Evolutionary conservation across 1,139 yeast species (phyloP).

Genomic region (Yamadazyma triangularis): DNA sequence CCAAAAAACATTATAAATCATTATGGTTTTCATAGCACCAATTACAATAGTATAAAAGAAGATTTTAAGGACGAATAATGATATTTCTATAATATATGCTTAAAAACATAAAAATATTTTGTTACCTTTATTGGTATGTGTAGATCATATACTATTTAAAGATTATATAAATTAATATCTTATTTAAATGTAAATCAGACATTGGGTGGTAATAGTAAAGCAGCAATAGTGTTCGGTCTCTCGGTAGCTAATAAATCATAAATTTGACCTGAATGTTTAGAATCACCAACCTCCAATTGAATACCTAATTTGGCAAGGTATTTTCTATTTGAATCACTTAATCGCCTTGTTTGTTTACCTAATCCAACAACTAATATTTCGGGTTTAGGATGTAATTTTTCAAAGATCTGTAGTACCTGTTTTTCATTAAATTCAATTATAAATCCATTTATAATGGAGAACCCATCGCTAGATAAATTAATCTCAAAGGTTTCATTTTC

Average conservation of each 20-base stretch:
- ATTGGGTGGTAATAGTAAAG: slow-evolving; percentile 67
- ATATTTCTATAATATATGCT: too few species aligned
- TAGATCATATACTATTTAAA: too few species aligned
- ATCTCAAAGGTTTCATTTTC: slow-evolving; percentile 64
- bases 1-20: too few species aligned
- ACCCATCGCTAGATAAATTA: slow-evolving; percentile 37
- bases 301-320: slow-evolving; percentile 57
- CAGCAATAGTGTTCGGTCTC: slow-evolving; percentile 68
- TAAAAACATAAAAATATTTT: too few species aligned
- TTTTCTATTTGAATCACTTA: slow-evolving; percentile 50
- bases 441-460: slow-evolving; percentile 37
- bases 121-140: too few species aligned
- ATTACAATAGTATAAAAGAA: too few species aligned
- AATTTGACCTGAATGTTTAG: slow-evolving; percentile 63
- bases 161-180: too few species aligned
- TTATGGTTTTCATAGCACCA: too few species aligned
- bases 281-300: slow-evolving; percentile 64
- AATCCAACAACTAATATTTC: slow-evolving; percentile 70
- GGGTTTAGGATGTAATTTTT: slow-evolving; percentile 68
- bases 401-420: slow-evolving; percentile 44
- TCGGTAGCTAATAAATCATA: slow-evolving; percentile 79
- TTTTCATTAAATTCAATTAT: slow-evolving; percentile 36
- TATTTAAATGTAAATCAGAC: too few species aligned
- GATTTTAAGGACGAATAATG: too few species aligned
- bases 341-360: slow-evolving; percentile 58